Evolutionary conservation across 768 basidiomycete species (phyloP).

Genomic region (Lentinula sp.): DNA sequence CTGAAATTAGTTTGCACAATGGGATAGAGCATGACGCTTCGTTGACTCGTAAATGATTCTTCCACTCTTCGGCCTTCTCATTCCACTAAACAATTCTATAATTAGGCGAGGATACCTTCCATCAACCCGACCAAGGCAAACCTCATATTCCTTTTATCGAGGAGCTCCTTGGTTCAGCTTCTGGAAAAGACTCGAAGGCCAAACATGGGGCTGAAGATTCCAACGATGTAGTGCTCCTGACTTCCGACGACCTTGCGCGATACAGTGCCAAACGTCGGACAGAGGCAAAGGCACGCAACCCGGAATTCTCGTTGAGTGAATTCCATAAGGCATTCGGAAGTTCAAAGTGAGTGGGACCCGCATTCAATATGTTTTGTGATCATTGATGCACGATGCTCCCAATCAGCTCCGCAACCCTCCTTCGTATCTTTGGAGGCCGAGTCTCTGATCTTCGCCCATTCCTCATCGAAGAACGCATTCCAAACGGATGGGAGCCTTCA

Average conservation of each 20-base stretch:
- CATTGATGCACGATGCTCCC: not conserved
- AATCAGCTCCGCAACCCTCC: conserved; percentile 52
- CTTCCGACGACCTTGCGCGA: conserved; percentile 49
- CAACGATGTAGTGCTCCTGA: conserved; percentile 43
- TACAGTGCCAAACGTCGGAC: conserved; percentile 55
- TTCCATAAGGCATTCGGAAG: conserved; percentile 60
- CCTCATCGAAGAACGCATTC: conserved; percentile 65
- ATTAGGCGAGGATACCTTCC: conserved; percentile 46
- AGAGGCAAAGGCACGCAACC: conserved; percentile 47
- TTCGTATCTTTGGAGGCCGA: conserved; percentile 62
- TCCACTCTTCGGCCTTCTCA: conserved; percentile 7
- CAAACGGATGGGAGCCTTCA: conserved; percentile 65
- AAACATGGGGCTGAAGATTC: conserved; percentile 18
- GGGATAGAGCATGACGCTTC: conserved; percentile 71
- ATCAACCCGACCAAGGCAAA: conserved; percentile 46
- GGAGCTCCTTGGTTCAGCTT: conserved; percentile 51
- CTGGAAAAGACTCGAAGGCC: conserved; percentile 33
- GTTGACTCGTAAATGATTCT: conserved; percentile 43
- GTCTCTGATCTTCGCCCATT: conserved; percentile 47
- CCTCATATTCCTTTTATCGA: conserved; percentile 45
- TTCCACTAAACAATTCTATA: not conserved
- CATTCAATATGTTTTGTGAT: not conserved
- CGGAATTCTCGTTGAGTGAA: conserved; percentile 43
- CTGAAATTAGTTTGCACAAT: conserved; percentile 67
- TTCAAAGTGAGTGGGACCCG: conserved; percentile 45